These are phyloP conservation scores for Suhomyces emberorum DNA, from an alignment of 805 yeast genomes.

Conservation along the genomic window DNA sequence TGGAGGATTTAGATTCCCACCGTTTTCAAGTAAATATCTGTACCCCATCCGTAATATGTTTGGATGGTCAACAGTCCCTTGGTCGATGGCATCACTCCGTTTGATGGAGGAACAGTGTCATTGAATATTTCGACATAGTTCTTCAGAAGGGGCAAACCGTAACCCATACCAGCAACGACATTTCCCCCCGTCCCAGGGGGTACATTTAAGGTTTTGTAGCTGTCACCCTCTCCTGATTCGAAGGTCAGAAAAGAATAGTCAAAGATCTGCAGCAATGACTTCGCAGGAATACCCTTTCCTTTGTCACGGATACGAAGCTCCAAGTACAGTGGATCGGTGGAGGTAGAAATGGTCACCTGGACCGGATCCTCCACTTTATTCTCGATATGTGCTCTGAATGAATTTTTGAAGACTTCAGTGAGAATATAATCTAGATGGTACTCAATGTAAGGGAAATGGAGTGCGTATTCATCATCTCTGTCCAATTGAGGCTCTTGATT, in stretches of 20 bases:
- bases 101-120: constrained; percentile 22
- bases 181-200: constrained; percentile 71
- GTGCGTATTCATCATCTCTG: constrained; percentile 38
- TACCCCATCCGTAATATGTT: constrained; percentile 44
- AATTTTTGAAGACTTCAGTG: constrained; percentile 82
- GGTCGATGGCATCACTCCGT: constrained; percentile 10
- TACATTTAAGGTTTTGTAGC: constrained; percentile 58
- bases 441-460: constrained; percentile 73
- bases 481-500: constrained; percentile 19
- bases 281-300: constrained; percentile 85
- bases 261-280: constrained; percentile 63
- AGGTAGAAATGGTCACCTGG: constrained; percentile 35
- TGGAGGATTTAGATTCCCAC: constrained; percentile 30
- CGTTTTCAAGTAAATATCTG: constrained; percentile 42
- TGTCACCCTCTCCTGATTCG: constrained; percentile 54
- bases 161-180: constrained; percentile 91
- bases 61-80: constrained; percentile 43
- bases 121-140: constrained; percentile 42
- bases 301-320: constrained; percentile 78
- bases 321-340: constrained; percentile 39
- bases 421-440: constrained; percentile 84
- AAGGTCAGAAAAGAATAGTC: constrained; percentile 86
- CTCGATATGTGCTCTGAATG: constrained; percentile 86
- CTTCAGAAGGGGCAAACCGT: constrained; percentile 82
- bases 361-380: constrained; percentile 42